phyloP scores from a whole-genome alignment of 176 grass and related monocot genomes.

The Tillandsia fasciculata region DNA sequence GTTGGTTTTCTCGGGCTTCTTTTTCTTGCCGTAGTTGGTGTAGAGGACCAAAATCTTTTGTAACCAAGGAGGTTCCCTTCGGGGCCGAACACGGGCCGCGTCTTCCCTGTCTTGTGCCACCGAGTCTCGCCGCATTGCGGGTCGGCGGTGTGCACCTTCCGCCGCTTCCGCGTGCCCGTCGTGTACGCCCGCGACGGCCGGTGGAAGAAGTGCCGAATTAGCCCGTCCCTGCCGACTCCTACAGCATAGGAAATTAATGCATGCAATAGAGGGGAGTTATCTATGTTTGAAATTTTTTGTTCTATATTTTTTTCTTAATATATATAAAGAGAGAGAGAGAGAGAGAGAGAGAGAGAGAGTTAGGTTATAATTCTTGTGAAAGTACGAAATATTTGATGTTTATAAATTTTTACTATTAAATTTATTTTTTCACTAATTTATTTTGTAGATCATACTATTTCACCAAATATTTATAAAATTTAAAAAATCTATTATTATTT shows the following conservation, averaged over 20 bases:
- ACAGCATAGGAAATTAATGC: not conserved
- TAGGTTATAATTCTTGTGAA: too few relatives aligned
- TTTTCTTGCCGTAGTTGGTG: slow-evolving; percentile 95
- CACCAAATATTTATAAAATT: too few relatives aligned
- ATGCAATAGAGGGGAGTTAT: too few relatives aligned
- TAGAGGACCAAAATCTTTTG: slow-evolving; percentile 99
- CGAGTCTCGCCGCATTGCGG: slow-evolving; percentile 69
- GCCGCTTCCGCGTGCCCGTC: slow-evolving; percentile 87
- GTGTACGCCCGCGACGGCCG: slow-evolving; percentile 96
- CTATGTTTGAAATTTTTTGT: too few relatives aligned
- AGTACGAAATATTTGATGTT: too few relatives aligned
- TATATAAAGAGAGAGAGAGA: too few relatives aligned
- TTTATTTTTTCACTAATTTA: too few relatives aligned
- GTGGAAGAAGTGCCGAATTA: slow-evolving; percentile 99
- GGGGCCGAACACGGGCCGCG: slow-evolving; percentile 76
- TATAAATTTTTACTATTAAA: too few relatives aligned
- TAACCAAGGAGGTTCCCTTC: slow-evolving; percentile 75
- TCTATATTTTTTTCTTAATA: too few relatives aligned
- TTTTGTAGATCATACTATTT: too few relatives aligned
- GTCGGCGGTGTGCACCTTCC: slow-evolving; percentile 83
- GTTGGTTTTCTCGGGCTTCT: slow-evolving; percentile 98
- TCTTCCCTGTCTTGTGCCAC: slow-evolving; percentile 99
- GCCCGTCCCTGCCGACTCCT: slow-evolving; percentile 96
- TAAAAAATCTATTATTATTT: too few relatives aligned
- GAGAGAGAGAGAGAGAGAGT: too few relatives aligned